phyloP scores from a whole-genome alignment of 192 early-diverging fungal species.

The Linnemannia schmuckeri region DNA sequence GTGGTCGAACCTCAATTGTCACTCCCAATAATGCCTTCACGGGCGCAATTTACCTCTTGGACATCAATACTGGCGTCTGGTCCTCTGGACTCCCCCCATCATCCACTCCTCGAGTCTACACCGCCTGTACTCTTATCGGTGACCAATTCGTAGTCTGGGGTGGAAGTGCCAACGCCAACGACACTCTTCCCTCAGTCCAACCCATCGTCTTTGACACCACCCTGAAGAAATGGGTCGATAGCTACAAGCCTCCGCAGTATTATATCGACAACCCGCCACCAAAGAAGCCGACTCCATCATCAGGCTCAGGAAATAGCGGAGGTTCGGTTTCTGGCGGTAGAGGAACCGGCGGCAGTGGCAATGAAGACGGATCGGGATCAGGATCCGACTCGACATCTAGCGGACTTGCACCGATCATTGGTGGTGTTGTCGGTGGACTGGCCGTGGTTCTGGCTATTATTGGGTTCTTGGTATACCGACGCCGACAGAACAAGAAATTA shows the following conservation, averaged over 20 bases:
- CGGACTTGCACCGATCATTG: slow-evolving; percentile 5
- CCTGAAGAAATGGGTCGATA: slow-evolving; percentile 15
- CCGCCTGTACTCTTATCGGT: slow-evolving; percentile 5
- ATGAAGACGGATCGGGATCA: too few species aligned
- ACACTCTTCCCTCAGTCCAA: slow-evolving; percentile 7
- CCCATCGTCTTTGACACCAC: slow-evolving; percentile 21
- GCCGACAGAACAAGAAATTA: slow-evolving; percentile 14
- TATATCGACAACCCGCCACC: slow-evolving; percentile 9
- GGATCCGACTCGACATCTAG: not conserved
- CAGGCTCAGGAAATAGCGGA: slow-evolving; percentile 8
- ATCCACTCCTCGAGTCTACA: slow-evolving; percentile 10
- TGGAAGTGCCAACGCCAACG: slow-evolving; percentile 11
- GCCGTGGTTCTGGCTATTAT: slow-evolving; percentile 10
- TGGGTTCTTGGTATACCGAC: slow-evolving; percentile 18
- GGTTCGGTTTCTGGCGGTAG: not conserved
- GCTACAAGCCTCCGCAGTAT: slow-evolving; percentile 9
- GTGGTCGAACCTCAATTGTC: slow-evolving; percentile 16
- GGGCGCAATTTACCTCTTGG: slow-evolving; percentile 4
- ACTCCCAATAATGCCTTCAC: slow-evolving; percentile 4
- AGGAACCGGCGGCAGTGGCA: not conserved
- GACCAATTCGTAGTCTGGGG: slow-evolving; percentile 24
- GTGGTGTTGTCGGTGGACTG: slow-evolving; percentile 8
- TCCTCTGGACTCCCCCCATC: slow-evolving; percentile 1
- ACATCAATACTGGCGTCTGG: slow-evolving; percentile 10
- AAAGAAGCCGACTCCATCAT: not conserved